Base-by-base conservation (phyloP, 2,329 filamentous ascomycete genomes). In the Talaromyces funiculosus region DNA sequence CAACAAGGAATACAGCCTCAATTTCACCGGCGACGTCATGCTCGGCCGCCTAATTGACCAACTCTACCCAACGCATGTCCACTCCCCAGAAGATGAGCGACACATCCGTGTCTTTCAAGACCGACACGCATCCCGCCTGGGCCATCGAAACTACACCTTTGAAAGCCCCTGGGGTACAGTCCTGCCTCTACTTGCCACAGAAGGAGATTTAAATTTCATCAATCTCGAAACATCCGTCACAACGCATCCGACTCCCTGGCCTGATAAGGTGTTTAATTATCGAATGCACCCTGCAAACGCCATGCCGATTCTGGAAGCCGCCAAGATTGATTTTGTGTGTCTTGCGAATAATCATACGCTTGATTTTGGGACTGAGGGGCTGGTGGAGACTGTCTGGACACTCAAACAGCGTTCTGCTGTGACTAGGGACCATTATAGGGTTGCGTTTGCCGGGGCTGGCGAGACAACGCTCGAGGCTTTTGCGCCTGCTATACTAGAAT, bases 331-430 rank as follows among this genome's bases (percentile, higher is more conserved):
- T 60, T 76, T 73, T 53, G 72, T 69, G 1, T 68, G 67, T 40
- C 64, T 77, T 5, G 75, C 75, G 1, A 77, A 77, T 62, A 77
- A 77, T 58, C 75, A 77, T 55, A 72, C 69, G 0, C 68, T 76
- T 3, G 75, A 77, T 59, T 77, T 74, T 58, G 64, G 67, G 3
- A 64, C 68, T 3, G 66, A 67, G 29, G 75, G 75, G 0, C 66
- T 76, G 0, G 49, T 69, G 6, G 74, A 77, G 53, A 77, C 74
- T 0, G 65, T 73, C 0, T 64, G 68, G 61, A 67, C 67, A 0
- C 33, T 76, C 0, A 68, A 66, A 38, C 43, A 47, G 14, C 31
- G 62, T 4, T n/a, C 45, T 18, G 38, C 35, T 2, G 12, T 4
- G 8, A n/a, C 16, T 16, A 9, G 16, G 20, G 29, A n/a, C n/a